These are phyloP conservation scores for Scutellaria barbata DNA, from an alignment of 257 asterid genomes.

Conservation along the genomic window DNA sequence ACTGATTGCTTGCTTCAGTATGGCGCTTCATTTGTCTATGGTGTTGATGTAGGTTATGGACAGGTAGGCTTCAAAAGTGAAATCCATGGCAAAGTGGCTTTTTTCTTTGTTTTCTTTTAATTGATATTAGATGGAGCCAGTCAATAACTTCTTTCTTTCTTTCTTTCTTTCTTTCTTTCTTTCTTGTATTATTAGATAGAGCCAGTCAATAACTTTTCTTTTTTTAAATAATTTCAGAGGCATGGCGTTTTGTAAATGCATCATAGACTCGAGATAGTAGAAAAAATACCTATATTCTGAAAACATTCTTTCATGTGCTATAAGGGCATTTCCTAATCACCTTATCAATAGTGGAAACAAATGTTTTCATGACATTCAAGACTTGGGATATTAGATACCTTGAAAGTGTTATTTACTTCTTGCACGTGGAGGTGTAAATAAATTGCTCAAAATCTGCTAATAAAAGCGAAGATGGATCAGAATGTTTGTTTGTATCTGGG, in stretches of 20 bases:
- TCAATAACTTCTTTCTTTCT: neutral
- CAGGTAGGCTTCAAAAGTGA: slow-evolving; percentile 54
- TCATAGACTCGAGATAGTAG: neutral
- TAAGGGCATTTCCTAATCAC: neutral
- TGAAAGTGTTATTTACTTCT: neutral
- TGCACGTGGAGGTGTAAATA: slow-evolving; percentile 12
- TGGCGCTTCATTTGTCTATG: slow-evolving; percentile 95
- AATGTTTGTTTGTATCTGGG: neutral
- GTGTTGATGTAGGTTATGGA: slow-evolving; percentile 99
- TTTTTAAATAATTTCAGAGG: neutral
- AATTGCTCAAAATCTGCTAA: neutral
- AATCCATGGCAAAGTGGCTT: slow-evolving; percentile 2
- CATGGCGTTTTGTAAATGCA: neutral
- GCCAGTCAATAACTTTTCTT: too few relatives aligned
- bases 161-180: neutral
- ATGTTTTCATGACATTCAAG: slow-evolving; percentile 16
- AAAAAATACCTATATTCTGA: neutral
- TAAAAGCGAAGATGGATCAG: slow-evolving; percentile 6
- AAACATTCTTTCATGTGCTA: neutral
- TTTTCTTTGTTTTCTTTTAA: neutral
- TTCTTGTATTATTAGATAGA: neutral
- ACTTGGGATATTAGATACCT: neutral
- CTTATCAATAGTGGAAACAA: neutral
- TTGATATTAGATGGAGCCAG: neutral
- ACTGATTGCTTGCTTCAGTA: slow-evolving; percentile 96